A percentile compares a stretch with the other conserved stretches of the same genome.
Conservation (phyloP, 345 rosid species). For the Dipteronia sinensis region DNA sequence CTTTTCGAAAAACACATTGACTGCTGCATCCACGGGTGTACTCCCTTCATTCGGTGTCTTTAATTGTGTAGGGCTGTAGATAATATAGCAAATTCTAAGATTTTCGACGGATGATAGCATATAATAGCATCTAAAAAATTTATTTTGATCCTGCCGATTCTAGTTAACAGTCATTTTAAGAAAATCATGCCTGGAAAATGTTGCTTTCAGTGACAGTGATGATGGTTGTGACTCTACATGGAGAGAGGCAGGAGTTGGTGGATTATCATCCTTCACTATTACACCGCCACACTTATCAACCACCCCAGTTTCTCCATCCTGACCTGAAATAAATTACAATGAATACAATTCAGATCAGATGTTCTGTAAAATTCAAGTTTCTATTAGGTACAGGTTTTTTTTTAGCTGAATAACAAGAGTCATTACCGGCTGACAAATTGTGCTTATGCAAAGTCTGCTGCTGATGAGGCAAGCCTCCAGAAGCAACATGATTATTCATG, state of each 20-base stretch:
- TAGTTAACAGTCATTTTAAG: not conserved
- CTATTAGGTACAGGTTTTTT: not conserved
- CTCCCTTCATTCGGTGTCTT: conserved; percentile 85
- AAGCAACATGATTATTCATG: conserved; percentile 49
- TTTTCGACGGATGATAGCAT: conserved; percentile 3
- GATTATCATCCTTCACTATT: conserved; percentile 74
- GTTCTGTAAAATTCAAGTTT: not conserved
- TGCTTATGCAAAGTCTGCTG: conserved; percentile 53
- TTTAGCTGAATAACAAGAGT: conserved; percentile 3
- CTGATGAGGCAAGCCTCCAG: conserved; percentile 38
- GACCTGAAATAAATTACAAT: conserved; percentile 50
- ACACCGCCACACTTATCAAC: conserved; percentile 65
- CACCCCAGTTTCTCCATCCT: conserved; percentile 66
- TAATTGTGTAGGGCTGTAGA: conserved; percentile 84
- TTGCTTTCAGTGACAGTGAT: conserved; percentile 68
- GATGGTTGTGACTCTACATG: not conserved
- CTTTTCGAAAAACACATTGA: conserved; percentile 76
- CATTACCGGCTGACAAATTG: conserved; percentile 50
- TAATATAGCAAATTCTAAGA: conserved; percentile 7
- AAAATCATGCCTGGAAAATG: conserved; percentile 63
- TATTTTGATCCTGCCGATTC: conserved; percentile 1
- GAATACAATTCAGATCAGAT: not conserved
- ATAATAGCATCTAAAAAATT: conserved; percentile 7
- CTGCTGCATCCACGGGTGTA: conserved; percentile 87
- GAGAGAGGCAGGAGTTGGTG: conserved; percentile 41